phyloP scores from a whole-genome alignment of 768 basidiomycete species.

The Mycena polygramma region DNA sequence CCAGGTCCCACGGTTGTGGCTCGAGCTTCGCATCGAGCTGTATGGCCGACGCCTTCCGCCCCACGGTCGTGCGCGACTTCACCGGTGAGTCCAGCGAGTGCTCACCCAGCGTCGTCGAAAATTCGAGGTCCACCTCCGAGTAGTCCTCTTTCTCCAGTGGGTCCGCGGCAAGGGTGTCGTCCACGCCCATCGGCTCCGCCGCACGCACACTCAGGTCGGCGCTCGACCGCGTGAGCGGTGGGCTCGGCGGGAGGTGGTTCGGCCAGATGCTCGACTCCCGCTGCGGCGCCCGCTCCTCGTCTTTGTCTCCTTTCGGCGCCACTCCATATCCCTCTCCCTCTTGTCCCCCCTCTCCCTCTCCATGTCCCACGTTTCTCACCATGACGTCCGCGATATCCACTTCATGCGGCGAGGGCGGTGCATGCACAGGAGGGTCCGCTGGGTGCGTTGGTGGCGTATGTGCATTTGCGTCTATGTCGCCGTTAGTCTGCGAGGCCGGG shows the following conservation, averaged over 20 bases:
- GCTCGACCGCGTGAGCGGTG: slow-evolving; percentile 45
- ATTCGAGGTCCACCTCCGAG: slow-evolving; percentile 24
- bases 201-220: slow-evolving; percentile 36
- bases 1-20: slow-evolving; percentile 77
- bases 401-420: neutral
- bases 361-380: neutral
- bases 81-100: slow-evolving; percentile 21
- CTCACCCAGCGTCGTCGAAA: slow-evolving; percentile 27
- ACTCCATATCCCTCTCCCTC: neutral
- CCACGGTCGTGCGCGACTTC: slow-evolving; percentile 27
- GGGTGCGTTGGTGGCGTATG: neutral
- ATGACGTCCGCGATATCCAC: neutral
- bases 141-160: slow-evolving; percentile 11
- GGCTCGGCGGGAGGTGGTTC: slow-evolving; percentile 48
- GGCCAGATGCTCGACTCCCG: slow-evolving; percentile 39
- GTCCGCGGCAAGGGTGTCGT: neutral
- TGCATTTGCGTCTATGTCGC: neutral
- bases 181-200: slow-evolving; percentile 6
- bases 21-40: slow-evolving; percentile 65
- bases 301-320: slow-evolving; percentile 29
- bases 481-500: neutral
- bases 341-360: neutral
- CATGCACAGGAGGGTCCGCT: neutral
- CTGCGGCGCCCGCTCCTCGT: slow-evolving; percentile 25
- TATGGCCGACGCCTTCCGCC: slow-evolving; percentile 57